Base-by-base conservation (phyloP, 768 basidiomycete genomes). In the Chalciporus sphaerocephalus region DNA sequence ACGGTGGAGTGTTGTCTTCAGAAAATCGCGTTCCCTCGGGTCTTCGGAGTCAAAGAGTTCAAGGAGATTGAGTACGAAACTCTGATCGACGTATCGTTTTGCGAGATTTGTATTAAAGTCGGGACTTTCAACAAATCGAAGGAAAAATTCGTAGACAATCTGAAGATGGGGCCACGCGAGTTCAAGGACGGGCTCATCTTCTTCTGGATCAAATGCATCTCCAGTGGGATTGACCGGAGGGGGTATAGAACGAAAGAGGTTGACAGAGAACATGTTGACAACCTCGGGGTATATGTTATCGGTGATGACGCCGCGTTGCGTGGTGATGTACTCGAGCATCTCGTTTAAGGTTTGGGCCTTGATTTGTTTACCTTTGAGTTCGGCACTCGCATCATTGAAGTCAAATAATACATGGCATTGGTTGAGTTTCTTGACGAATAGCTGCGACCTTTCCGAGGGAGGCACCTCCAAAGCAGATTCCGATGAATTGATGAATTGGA, bases 121-220 rank as follows among this genome's bases (percentile, higher is more conserved):
- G 15, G 89, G 89, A 56, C 84, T 89, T 69, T 99, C 96, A 48
- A 99, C 89, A 62, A 99, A 99, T 30, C 96, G 87, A 24, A 99
- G 84, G 81, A 99, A 99, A 70, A 99, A 97, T 69, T 99, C 96
- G 72, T 99, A 99, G 42, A 99, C 96, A 55, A 99, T 94, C 67
- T 99, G 94, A 46, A 99, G 79, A 67, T 99, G 96, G 32, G 96
- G 96, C 96, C 96, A 99, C 21, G 96, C 96, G 46, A 98, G 87
- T 65, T 99, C 96, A 48, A 99, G 79, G 2, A 99, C 96, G 6
- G 96, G 96, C 54, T 99, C 96, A 58, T 99, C 96, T 71, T 99
- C 96, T 69, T 99, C 96, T 17, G 96, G 96, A 64, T 99, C 96
- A 63, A 96, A 99, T 2, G 95, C 96, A 66, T 99, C 96, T 43